Percentiles rank a stretch among this genome's conserved stretches.
These are phyloP conservation scores for Magnaporthiopsis rhizophila DNA, from an alignment of 2,329 filamentous ascomycete species.

Conservation along the genomic window DNA sequence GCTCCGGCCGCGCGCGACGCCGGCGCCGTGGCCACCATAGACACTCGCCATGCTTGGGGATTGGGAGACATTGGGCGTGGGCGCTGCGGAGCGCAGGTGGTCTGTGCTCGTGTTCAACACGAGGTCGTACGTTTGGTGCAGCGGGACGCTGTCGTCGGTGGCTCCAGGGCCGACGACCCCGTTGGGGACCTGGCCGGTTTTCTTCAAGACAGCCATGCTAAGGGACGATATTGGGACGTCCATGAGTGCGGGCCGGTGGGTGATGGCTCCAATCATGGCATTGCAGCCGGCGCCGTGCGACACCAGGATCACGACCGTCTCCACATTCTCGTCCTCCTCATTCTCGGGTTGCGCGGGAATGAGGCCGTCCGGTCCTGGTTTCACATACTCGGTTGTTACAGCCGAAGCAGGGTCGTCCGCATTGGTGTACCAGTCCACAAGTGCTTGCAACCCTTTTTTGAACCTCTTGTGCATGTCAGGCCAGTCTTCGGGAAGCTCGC, in stretches of 20 bases:
- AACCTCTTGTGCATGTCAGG: constrained; percentile 90
- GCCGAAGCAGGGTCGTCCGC: constrained; percentile 42
- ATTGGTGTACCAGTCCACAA: constrained; percentile 76
- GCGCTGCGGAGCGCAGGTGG: constrained; percentile 47
- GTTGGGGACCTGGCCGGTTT: constrained; percentile 9
- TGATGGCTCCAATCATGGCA: constrained; percentile 84
- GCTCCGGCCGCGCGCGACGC: constrained; percentile 31
- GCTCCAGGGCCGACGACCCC: constrained; percentile 15
- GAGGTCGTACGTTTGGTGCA: constrained; percentile 63
- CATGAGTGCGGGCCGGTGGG: constrained; percentile 81
- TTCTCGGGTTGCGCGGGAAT: constrained; percentile 14
- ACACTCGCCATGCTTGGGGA: neutral
- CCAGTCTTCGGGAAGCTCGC: constrained; percentile 89
- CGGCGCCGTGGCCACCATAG: constrained; percentile 6
- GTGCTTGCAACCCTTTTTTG: constrained; percentile 64
- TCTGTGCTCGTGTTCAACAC: constrained; percentile 67
- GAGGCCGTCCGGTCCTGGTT: constrained; percentile 9
- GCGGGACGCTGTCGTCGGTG: constrained; percentile 27
- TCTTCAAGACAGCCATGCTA: constrained; percentile 60
- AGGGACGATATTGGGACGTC: constrained; percentile 87
- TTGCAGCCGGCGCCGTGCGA: constrained; percentile 96
- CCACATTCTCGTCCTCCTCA: constrained; percentile 50
- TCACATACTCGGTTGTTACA: constrained; percentile 24
- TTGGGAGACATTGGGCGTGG: neutral
- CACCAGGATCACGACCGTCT: constrained; percentile 77